A percentile compares a stretch with the other conserved stretches of the same genome.
These are phyloP conservation scores for Epichloe coenophiala DNA, from an alignment of 2,329 filamentous ascomycete species.

Conservation along the genomic window DNA sequence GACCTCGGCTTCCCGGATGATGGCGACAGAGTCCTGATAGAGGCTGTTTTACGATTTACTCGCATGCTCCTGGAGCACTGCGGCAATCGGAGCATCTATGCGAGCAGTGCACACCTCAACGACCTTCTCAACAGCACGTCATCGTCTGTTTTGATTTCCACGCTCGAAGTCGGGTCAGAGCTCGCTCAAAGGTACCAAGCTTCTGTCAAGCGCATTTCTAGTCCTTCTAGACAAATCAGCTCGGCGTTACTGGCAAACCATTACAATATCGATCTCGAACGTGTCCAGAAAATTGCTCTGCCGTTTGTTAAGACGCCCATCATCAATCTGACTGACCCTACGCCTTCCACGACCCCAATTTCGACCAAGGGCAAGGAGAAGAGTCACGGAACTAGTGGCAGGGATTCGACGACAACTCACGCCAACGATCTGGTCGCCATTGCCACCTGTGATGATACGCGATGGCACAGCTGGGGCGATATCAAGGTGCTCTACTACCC, in stretches of 20 bases:
- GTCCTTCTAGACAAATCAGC: constrained; percentile 52
- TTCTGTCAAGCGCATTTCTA: constrained; percentile 64
- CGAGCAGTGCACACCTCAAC: constrained; percentile 80
- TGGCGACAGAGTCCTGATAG: constrained; percentile 68
- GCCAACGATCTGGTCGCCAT: constrained; percentile 77
- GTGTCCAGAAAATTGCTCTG: constrained; percentile 68
- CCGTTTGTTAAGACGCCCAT: constrained; percentile 67
- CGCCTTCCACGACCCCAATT: constrained; percentile 38
- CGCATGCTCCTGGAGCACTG: constrained; percentile 84
- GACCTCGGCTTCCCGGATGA: constrained; percentile 54
- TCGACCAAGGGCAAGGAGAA: constrained; percentile 72
- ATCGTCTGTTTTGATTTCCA: constrained; percentile 60
- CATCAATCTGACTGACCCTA: constrained; percentile 35
- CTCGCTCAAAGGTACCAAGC: constrained; percentile 88
- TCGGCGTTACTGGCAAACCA: constrained; percentile 69
- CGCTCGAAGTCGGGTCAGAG: constrained; percentile 69
- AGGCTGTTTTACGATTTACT: constrained; percentile 73
- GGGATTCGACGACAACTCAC: constrained; percentile 46
- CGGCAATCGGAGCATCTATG: constrained; percentile 91
- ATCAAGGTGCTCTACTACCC: constrained; percentile 73
- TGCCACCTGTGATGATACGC: constrained; percentile 42
- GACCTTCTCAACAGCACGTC: constrained; percentile 81
- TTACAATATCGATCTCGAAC: constrained; percentile 67
- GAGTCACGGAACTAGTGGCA: constrained; percentile 23
- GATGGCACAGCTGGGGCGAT: constrained; percentile 69